Evolutionary conservation across 1,284 basidiomycete genomes (phyloP), one percentile per base, ranked within the genome.

Genomic region (Ustilago bromivora): DNA sequence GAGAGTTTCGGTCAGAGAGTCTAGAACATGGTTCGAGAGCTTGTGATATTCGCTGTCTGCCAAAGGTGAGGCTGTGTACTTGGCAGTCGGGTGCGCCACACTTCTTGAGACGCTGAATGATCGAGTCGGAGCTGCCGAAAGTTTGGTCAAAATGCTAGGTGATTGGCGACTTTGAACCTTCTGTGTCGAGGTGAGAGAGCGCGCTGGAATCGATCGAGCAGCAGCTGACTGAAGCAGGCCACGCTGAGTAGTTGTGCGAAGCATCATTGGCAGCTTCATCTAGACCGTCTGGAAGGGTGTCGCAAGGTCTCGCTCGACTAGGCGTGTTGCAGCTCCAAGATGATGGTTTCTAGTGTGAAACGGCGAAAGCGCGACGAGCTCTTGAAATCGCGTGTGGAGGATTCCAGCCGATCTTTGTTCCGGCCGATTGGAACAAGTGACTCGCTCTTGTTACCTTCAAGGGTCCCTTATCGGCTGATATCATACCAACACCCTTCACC

Each of bases 21-120:
- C 92, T 93, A 99, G 95, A 40, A 93, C 91, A 55, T 88, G 86
- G 73, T 98, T 94, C 0, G 96, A 91, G 38, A 94, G 87, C 51
- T 87, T 85, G 83, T 97, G 92, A 86, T 98, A 99, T 72, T 89
- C 88, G 43, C 91, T 89, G 71, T 89, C 88, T 1, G 90, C 87
- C n/a, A 95, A 83, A 36, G 69, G 62, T n/a, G 74, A 76, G 32
- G 66, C 69, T 34, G 62, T 76, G 56, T 69, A 76, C 28, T 71
- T 76, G 47, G 57, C 56, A 6, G 73, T 71, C n/a, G 68, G 61
- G 4, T 65, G 58, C 38, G 61, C 61, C 36, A 56, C 49, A 3
- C 9, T 1, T 23, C 19, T 53, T n/a, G 71, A 67, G 9, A 51
- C 36, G 49, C 55, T 61, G 66, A 68, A 65, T 6, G 35, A 31